Conservation (phyloP, 108 stramenopile species). For the Cyclotella choctawhatcheeana region DNA sequence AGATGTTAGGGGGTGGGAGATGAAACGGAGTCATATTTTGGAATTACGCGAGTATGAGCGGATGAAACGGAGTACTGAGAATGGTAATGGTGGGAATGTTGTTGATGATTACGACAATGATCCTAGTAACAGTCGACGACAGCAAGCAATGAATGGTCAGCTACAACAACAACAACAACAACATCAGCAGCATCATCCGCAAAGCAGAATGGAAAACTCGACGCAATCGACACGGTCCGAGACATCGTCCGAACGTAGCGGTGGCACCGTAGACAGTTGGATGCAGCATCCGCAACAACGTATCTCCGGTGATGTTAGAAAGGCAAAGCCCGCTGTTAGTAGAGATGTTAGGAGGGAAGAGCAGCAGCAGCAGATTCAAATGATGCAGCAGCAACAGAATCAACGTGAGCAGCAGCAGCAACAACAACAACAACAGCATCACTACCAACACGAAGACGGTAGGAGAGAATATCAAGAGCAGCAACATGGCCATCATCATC, state of each 20-base stretch:
- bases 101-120: no score
- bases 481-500: background rate
- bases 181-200: background rate
- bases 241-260: background rate
- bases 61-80: no score
- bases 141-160: background rate
- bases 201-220: no score
- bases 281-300: background rate
- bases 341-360: no score
- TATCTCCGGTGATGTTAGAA: background rate
- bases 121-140: background rate
- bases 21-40: background rate
- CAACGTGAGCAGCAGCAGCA: background rate
- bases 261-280: background rate
- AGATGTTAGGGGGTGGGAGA: slow-evolving; percentile 4
- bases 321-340: background rate
- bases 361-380: background rate
- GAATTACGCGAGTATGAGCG: background rate
- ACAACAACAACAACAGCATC: background rate
- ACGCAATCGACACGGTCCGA: slow-evolving; percentile 10
- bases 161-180: background rate
- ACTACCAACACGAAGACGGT: no score
- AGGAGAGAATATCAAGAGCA: background rate
- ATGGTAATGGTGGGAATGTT: background rate
- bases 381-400: background rate